Percentiles rank a stretch among this genome's conserved stretches.
Conservation (phyloP, 2,329 filamentous ascomycete genomes). For the Colletotrichum sp. region DNA sequence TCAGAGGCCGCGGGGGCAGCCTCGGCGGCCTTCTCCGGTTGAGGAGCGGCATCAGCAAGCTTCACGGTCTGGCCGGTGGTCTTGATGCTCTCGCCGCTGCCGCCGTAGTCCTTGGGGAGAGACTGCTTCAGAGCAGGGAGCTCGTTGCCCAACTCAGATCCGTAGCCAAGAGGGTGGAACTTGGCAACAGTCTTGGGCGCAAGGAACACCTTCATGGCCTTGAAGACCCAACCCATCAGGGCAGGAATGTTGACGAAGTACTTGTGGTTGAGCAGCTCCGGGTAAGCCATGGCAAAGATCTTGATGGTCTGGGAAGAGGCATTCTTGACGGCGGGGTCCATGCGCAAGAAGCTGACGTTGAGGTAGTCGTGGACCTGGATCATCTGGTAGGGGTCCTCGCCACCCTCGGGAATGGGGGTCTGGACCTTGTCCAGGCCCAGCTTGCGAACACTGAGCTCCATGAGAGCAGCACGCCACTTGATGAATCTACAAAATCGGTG, state of each 20-base stretch:
- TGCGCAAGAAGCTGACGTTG: slow-evolving; percentile 83
- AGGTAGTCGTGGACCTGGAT: slow-evolving; percentile 94
- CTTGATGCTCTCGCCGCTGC: slow-evolving; percentile 60
- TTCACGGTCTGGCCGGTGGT: slow-evolving; percentile 35
- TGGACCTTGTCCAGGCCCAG: slow-evolving; percentile 75
- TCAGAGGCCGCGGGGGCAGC: neutral
- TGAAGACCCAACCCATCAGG: slow-evolving; percentile 89
- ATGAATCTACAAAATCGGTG: slow-evolving; percentile 68
- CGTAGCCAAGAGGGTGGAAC: slow-evolving; percentile 79
- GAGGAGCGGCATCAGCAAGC: slow-evolving; percentile 25
- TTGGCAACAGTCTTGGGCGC: slow-evolving; percentile 78
- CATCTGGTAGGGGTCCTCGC: slow-evolving; percentile 86
- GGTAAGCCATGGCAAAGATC: slow-evolving; percentile 82
- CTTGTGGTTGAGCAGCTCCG: slow-evolving; percentile 83
- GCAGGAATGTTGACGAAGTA: slow-evolving; percentile 95
- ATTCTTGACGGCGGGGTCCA: slow-evolving; percentile 74
- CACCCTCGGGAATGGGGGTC: slow-evolving; percentile 73
- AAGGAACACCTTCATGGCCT: slow-evolving; percentile 76
- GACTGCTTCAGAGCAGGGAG: slow-evolving; percentile 63
- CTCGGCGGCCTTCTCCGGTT: neutral
- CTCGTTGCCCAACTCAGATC: slow-evolving; percentile 69
- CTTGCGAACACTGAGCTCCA: slow-evolving; percentile 83
- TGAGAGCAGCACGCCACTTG: slow-evolving; percentile 86
- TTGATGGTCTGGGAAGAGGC: slow-evolving; percentile 75
- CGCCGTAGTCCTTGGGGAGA: slow-evolving; percentile 81